Percentiles rank a stretch among this genome's conserved stretches.
phyloP scores from a whole-genome alignment of 1,284 basidiomycete species.

The Vanrija humicola region DNA sequence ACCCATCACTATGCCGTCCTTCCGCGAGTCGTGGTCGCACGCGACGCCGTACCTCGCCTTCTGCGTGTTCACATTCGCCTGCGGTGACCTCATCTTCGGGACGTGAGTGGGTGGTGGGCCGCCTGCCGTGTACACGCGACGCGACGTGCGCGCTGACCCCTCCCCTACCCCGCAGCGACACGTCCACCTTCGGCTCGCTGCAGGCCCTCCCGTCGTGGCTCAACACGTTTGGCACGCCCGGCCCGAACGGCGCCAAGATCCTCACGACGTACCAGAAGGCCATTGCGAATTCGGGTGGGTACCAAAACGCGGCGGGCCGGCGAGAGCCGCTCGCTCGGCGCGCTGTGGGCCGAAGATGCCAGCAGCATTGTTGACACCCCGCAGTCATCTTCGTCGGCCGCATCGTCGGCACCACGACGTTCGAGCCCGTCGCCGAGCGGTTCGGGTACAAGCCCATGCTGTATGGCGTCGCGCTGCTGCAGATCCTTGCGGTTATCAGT shows the following conservation, averaged over 20 bases:
- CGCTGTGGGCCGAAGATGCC: not conserved
- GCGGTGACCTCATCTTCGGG: conserved; percentile 22
- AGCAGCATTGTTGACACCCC: not conserved
- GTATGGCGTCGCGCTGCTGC: conserved; percentile 7
- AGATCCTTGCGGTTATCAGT: conserved; percentile 20
- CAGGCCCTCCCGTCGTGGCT: conserved; percentile 25
- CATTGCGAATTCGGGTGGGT: conserved; percentile 17
- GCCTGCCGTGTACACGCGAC: no score
- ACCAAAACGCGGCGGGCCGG: not conserved
- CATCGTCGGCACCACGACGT: conserved; percentile 9
- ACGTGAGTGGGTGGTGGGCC: conserved; percentile 7
- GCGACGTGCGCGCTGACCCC: no score
- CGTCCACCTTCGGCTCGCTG: conserved; percentile 19
- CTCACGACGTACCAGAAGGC: conserved; percentile 16
- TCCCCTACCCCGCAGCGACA: conserved; percentile 11
- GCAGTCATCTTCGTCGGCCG: conserved; percentile 17
- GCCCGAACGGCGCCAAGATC: conserved; percentile 3
- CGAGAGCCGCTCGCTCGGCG: not conserved
- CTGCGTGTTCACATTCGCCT: conserved; percentile 14
- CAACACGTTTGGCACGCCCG: conserved; percentile 7
- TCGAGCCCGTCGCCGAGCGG: conserved; percentile 17
- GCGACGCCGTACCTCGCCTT: conserved; percentile 17
- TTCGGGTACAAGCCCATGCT: conserved; percentile 18
- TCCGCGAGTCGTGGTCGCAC: conserved; percentile 9
- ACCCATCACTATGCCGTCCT: not conserved